A percentile compares a stretch with the other conserved stretches of the same genome.
Conservation (phyloP, 805 yeast genomes). For the Kurtzmaniella fragi region DNA sequence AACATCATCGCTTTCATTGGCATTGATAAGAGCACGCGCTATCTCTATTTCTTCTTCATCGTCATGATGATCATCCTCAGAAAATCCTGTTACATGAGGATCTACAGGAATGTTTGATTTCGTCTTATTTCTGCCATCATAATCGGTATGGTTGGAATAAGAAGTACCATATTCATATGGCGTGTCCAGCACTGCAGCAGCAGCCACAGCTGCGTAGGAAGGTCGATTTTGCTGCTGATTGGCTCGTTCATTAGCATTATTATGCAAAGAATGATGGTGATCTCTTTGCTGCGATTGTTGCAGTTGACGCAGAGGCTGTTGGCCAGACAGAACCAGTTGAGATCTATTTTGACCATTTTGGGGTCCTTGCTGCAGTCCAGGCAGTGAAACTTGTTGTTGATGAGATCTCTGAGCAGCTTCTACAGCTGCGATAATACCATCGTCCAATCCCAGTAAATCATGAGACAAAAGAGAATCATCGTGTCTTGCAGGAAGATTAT, state of each 20-base stretch:
- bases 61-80: constrained; percentile 30
- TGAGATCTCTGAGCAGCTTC: constrained; percentile 49
- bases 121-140: constrained; percentile 6
- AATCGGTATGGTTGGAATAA: constrained; percentile 8
- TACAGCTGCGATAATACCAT: constrained; percentile 53
- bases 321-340: too few relatives aligned
- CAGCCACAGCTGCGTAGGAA: constrained; percentile 31
- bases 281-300: constrained; percentile 5
- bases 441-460: constrained; percentile 41
- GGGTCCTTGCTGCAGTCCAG: too few relatives aligned
- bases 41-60: constrained; percentile 57
- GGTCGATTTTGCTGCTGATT: constrained; percentile 9
- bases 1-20: constrained; percentile 35
- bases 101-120: constrained; percentile 45
- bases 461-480: constrained; percentile 30
- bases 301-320: too few relatives aligned
- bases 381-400: constrained; percentile 6
- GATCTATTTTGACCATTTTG: too few relatives aligned
- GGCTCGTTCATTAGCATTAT: constrained; percentile 6
- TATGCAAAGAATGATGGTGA: constrained; percentile 10
- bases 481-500: constrained; percentile 19
- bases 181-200: constrained; percentile 22
- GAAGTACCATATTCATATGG: constrained; percentile 10
- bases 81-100: constrained; percentile 52
- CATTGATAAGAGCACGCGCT: constrained; percentile 62